Conservation (phyloP, 2,329 filamentous ascomycete genomes). For the Zelopaecilomyces penicillatus region DNA sequence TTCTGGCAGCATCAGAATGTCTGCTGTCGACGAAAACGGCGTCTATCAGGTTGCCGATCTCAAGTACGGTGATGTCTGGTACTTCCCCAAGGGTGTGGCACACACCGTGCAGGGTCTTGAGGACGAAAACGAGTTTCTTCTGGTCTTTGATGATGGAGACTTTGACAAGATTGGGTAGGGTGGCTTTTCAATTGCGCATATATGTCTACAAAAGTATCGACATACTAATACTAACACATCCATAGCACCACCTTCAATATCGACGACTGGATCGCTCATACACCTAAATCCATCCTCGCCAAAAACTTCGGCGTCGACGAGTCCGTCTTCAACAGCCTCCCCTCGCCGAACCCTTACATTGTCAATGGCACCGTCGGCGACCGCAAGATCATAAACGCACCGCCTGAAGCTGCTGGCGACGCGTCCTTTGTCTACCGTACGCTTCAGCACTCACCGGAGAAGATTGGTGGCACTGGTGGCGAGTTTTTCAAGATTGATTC, state of each 20-base stretch:
- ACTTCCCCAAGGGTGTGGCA: constrained; percentile 57
- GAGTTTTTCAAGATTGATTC: constrained; percentile 57
- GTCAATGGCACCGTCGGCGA: constrained; percentile 45
- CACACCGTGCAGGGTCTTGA: constrained; percentile 57
- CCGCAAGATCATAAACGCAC: constrained; percentile 26
- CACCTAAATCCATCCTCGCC: constrained; percentile 52
- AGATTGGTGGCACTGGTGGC: constrained; percentile 53
- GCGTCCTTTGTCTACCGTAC: constrained; percentile 56
- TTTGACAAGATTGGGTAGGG: constrained; percentile 53
- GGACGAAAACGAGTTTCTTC: constrained; percentile 59
- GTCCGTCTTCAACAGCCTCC: constrained; percentile 51
- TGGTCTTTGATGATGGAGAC: constrained; percentile 58
- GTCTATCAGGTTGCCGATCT: constrained; percentile 46
- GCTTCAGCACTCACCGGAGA: constrained; percentile 44
- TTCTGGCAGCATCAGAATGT: constrained; percentile 46
- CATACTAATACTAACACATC: not conserved
- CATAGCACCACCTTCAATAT: constrained; percentile 62
- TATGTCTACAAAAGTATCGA: too few relatives aligned
- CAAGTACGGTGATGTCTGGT: constrained; percentile 57
- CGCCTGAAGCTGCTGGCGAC: constrained; percentile 43
- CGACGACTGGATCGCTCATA: constrained; percentile 62
- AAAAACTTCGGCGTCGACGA: constrained; percentile 60
- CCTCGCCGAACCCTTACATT: constrained; percentile 53
- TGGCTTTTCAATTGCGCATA: too few relatives aligned
- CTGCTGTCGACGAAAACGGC: constrained; percentile 55